A percentile compares a stretch with the other conserved stretches of the same genome.
These are phyloP conservation scores for Penicillium paradoxum DNA, from an alignment of 495 filamentous ascomycete species.

Conservation along the genomic window DNA sequence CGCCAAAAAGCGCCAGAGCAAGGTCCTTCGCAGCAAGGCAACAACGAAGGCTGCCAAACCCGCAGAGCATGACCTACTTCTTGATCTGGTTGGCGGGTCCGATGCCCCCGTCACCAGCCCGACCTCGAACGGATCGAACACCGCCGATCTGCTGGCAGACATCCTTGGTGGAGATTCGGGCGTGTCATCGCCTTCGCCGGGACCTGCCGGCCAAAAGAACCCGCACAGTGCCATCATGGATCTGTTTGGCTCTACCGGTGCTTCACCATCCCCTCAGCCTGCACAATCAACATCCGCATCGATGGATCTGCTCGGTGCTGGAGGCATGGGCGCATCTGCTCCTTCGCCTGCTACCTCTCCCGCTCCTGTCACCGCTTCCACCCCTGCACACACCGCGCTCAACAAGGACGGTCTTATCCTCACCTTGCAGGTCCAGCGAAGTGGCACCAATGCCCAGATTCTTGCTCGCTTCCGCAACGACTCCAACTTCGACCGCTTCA, in stretches of 20 bases:
- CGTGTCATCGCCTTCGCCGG: conserved; percentile 51
- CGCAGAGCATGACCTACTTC: conserved; percentile 83
- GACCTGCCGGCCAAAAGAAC: conserved; percentile 39
- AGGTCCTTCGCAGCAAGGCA: conserved; percentile 63
- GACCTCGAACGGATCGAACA: conserved; percentile 64
- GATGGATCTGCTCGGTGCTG: conserved; percentile 42
- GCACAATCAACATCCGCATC: conserved; percentile 38
- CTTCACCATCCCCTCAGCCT: conserved; percentile 35
- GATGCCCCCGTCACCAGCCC: conserved; percentile 49
- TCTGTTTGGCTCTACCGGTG: conserved; percentile 53
- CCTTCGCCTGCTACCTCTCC: conserved; percentile 33
- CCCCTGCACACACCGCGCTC: conserved; percentile 62
- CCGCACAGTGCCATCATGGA: conserved; percentile 82
- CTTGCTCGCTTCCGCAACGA: conserved; percentile 77
- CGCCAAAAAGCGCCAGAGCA: conserved; percentile 71
- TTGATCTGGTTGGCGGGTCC: conserved; percentile 89
- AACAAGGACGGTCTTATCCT: conserved; percentile 79
- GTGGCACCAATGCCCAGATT: conserved; percentile 64
- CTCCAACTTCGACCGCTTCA: conserved; percentile 58
- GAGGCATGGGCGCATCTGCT: conserved; percentile 41
- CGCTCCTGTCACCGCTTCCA: conserved; percentile 36
- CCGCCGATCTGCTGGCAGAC: conserved; percentile 81
- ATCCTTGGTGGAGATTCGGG: conserved; percentile 56
- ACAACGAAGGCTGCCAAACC: conserved; percentile 73
- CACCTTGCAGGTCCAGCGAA: conserved; percentile 75